phyloP scores from a whole-genome alignment of 352 stramenopile genomes.

The Globisporangium parvum region DNA sequence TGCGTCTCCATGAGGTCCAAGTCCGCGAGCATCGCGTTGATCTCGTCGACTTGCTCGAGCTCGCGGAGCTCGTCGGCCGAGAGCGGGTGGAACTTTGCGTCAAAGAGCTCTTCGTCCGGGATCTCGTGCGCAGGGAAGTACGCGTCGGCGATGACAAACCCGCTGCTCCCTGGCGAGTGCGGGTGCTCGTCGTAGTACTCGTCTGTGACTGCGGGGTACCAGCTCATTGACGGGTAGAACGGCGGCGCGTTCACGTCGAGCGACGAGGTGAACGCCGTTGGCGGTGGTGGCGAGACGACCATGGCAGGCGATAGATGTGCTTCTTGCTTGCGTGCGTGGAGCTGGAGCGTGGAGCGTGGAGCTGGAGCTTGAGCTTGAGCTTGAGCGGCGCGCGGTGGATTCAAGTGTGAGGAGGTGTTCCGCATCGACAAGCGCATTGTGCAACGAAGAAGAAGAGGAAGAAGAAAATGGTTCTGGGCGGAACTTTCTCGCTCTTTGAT shows the following conservation, averaged over 20 bases:
- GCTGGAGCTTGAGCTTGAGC: too few relatives aligned
- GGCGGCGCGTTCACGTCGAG: constrained; percentile 47
- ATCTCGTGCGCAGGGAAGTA: constrained; percentile 47
- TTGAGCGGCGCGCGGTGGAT: too few relatives aligned
- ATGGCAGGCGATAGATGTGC: too few relatives aligned
- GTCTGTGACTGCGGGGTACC: constrained; percentile 51
- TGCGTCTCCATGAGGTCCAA: constrained; percentile 77
- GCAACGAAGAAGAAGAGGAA: too few relatives aligned
- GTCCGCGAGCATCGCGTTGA: constrained; percentile 75
- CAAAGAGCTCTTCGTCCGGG: constrained; percentile 75
- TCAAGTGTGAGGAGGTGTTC: too few relatives aligned
- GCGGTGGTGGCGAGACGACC: constrained; percentile 2
- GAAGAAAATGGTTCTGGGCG: too few relatives aligned
- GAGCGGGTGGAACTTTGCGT: constrained; percentile 56
- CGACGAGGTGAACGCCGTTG: constrained; percentile 30
- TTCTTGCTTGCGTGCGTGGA: too few relatives aligned
- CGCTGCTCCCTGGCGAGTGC: constrained; percentile 46
- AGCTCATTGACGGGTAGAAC: constrained; percentile 56
- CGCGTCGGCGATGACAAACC: constrained; percentile 59
- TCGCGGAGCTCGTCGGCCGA: constrained; percentile 51
- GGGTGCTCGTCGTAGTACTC: constrained; percentile 61
- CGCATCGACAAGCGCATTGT: too few relatives aligned
- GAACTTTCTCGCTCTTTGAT: too few relatives aligned
- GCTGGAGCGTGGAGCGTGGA: too few relatives aligned
- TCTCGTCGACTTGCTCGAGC: constrained; percentile 72